Percentiles rank a stretch among this genome's conserved stretches.
Conservation (phyloP, 495 filamentous ascomycete species). For the Alectoria sarmentosa region DNA sequence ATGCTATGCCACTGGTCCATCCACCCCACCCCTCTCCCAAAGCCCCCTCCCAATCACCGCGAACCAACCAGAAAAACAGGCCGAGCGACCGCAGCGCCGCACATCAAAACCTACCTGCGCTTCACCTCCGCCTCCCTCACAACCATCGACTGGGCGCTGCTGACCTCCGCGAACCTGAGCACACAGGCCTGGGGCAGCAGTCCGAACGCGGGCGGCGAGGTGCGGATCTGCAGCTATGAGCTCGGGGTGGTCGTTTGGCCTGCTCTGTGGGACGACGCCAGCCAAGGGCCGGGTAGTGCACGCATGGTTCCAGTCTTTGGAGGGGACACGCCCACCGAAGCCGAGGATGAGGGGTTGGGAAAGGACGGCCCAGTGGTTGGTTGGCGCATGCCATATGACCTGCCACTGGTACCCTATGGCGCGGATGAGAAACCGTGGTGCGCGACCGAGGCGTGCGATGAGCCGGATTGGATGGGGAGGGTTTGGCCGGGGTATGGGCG, state of each 20-base stretch:
- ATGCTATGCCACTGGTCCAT: slow-evolving; percentile 64
- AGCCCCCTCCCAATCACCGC: slow-evolving; percentile 19
- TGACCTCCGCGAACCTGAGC: slow-evolving; percentile 81
- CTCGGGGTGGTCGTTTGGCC: slow-evolving; percentile 85
- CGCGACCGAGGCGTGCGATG: slow-evolving; percentile 51
- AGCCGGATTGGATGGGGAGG: slow-evolving; percentile 66
- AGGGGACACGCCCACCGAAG: not conserved
- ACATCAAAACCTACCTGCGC: slow-evolving; percentile 86
- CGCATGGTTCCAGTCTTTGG: slow-evolving; percentile 66
- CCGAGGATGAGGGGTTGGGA: slow-evolving; percentile 31
- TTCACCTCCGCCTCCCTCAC: slow-evolving; percentile 44
- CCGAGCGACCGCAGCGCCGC: slow-evolving; percentile 74
- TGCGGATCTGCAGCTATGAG: slow-evolving; percentile 75
- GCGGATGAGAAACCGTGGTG: slow-evolving; percentile 69
- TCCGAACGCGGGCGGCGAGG: slow-evolving; percentile 44
- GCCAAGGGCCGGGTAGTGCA: slow-evolving; percentile 21
- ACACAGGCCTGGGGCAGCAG: slow-evolving; percentile 85
- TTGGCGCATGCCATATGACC: slow-evolving; percentile 74
- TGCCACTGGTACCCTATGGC: slow-evolving; percentile 63
- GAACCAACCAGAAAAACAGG: slow-evolving; percentile 41
- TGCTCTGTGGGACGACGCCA: slow-evolving; percentile 46
- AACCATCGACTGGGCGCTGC: slow-evolving; percentile 75
- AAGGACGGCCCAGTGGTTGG: slow-evolving; percentile 45
- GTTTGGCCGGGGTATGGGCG: slow-evolving; percentile 35
- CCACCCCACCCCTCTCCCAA: not conserved